Evolutionary conservation across 192 early-diverging fungal genomes (phyloP), one percentile per base, ranked within the genome.

Genomic region (Coemansia sp.): DNA sequence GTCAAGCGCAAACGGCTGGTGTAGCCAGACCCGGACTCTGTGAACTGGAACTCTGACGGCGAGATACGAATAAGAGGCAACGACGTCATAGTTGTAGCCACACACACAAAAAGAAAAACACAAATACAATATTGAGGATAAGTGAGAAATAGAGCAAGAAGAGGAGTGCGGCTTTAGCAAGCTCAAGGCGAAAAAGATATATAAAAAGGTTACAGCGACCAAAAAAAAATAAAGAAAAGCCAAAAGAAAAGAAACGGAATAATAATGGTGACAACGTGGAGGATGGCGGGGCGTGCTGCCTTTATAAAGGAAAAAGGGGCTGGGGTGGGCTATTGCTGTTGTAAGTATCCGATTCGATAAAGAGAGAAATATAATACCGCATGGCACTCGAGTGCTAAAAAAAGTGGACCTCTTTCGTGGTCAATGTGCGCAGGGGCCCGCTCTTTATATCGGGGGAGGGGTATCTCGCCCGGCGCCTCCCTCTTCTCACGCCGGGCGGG

Each of bases 41-140:
- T 65, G 64, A 85, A 85, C 73, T 85, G 84, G 46, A 85, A 80
- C 76, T 85, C 84, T 36, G 84, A 81, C 0, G 84, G 84, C 22
- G 84, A 80, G 70, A 85, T 81, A 40, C 84, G 84, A 72, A 85
- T 80, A 47, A 85, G 71, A 20, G 80, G 75, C 31, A 78, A 64
- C 41, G 71, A 68, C 29, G 74, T 62, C 68, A 75, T 76, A 38
- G 64, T 49, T 27, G 49, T 29, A 31, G 9, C 22, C 24, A 4
- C 11, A 58, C 52, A 20, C n/a, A n/a, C n/a, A n/a, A n/a, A n/a
- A n/a, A n/a, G n/a, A 66, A 36, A 76, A 18, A 50, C 33, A 39
- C 31, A 66, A 36, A 76, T 24, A 50, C 33, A 39, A 39, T 41
- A 58, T 38, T 22, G 49, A 44, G 55, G 43, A 20, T 38, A 53